phyloP scores from a whole-genome alignment of 1,139 yeast genomes.

The Meyerozyma smithsonii region DNA sequence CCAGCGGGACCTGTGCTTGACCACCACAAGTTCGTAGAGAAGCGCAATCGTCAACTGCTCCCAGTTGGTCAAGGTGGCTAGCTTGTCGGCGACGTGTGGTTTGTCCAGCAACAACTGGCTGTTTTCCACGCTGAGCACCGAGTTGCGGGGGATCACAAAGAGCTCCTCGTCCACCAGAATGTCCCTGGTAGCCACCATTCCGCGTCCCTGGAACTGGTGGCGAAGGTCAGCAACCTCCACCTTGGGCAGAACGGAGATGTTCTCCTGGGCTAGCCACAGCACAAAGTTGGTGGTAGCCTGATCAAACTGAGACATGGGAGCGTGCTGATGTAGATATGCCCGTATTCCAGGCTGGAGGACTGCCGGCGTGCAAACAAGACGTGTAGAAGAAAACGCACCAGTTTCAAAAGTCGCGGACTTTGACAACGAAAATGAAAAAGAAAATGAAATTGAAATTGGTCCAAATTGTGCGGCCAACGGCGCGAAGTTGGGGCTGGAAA shows the following conservation, averaged over 20 bases:
- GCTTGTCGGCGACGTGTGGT: constrained; percentile 30
- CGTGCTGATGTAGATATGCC: no score
- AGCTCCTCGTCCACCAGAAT: constrained; percentile 56
- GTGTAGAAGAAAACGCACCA: background rate
- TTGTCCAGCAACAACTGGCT: constrained; percentile 38
- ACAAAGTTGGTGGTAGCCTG: constrained; percentile 38
- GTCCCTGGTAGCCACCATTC: constrained; percentile 60
- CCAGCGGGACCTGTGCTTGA: constrained; percentile 54
- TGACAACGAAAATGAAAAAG: background rate
- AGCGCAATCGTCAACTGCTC: constrained; percentile 66
- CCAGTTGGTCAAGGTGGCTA: constrained; percentile 62
- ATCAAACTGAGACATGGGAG: constrained; percentile 6
- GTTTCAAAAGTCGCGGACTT: background rate
- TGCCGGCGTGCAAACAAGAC: no score
- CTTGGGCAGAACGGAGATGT: constrained; percentile 49
- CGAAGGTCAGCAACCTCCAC: constrained; percentile 60
- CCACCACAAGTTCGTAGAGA: constrained; percentile 48
- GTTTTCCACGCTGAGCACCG: constrained; percentile 55
- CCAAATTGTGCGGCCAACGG: background rate
- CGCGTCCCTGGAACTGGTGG: constrained; percentile 64
- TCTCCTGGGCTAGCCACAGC: constrained; percentile 48
- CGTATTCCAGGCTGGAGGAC: no score
- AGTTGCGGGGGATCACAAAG: constrained; percentile 62
- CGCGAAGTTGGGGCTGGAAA: no score
- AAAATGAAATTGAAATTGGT: background rate